Conservation (phyloP, 306 rosid genomes). For the Cyamopsis tetragonoloba region DNA sequence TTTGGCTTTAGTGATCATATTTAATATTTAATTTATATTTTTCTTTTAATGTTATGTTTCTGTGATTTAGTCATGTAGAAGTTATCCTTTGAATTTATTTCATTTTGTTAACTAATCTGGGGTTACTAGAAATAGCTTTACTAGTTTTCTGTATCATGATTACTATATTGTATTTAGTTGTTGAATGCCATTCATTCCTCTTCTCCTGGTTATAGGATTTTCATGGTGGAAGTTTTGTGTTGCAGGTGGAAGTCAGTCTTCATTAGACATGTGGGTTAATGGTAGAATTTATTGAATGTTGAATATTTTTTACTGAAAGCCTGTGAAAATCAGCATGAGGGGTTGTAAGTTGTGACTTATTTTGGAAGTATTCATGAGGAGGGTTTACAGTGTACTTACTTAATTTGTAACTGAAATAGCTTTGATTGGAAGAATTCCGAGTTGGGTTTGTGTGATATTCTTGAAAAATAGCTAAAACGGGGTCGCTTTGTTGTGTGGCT, state of each 20-base stretch:
- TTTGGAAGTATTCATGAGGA: neutral
- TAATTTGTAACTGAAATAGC: conserved; percentile 22
- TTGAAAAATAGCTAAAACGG: conserved; percentile 86
- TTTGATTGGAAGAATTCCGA: conserved; percentile 35
- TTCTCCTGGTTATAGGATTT: conserved; percentile 13
- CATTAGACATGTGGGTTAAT: neutral
- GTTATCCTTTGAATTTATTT: neutral
- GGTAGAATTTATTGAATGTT: conserved; percentile 1
- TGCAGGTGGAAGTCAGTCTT: conserved; percentile 10
- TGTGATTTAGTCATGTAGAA: neutral
- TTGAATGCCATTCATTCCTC: neutral
- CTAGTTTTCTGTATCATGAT: neutral
- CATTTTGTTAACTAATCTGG: neutral
- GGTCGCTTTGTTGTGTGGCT: conserved; percentile 99
- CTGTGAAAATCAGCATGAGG: conserved; percentile 4
- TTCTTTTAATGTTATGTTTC: neutral
- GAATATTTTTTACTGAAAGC: neutral
- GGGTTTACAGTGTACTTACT: conserved; percentile 5
- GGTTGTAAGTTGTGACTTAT: neutral
- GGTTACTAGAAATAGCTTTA: neutral
- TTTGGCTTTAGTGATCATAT: neutral
- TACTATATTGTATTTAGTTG: neutral
- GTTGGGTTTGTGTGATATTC: conserved; percentile 29
- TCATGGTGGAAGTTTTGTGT: neutral
- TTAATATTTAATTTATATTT: neutral